A percentile compares a stretch with the other conserved stretches of the same genome.
Conservation (phyloP, 192 early-diverging fungal species). For the Chytriomyces hyalinus region DNA sequence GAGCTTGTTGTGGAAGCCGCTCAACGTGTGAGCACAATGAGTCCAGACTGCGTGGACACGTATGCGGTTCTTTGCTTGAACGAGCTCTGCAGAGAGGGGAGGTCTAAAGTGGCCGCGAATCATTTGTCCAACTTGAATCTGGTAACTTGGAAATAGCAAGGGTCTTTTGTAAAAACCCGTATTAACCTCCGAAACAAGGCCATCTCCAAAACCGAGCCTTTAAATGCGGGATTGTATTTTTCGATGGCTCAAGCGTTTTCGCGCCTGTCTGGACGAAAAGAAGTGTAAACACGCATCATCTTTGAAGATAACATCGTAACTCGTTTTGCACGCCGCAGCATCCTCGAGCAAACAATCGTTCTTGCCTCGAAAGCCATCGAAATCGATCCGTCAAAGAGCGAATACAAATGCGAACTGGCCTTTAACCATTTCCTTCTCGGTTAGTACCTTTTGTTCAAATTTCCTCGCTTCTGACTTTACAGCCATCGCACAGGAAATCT, state of each 20-base stretch:
- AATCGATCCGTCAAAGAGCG: conserved; percentile 39
- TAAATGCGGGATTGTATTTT: conserved; percentile 43
- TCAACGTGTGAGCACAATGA: conserved; percentile 41
- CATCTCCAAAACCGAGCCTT: conserved; percentile 46
- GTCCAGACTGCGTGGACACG: conserved; percentile 54
- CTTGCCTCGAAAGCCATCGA: conserved; percentile 43
- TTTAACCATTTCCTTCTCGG: conserved; percentile 45
- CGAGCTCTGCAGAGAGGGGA: conserved; percentile 51
- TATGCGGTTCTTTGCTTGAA: conserved; percentile 40
- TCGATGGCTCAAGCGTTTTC: conserved; percentile 43
- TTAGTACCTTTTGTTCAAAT: neutral
- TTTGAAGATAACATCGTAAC: neutral
- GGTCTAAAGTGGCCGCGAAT: conserved; percentile 36
- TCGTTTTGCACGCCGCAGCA: conserved; percentile 25
- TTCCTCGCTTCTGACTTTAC: neutral
- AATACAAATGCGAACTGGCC: conserved; percentile 49
- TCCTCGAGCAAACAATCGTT: conserved; percentile 44
- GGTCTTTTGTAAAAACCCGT: neutral
- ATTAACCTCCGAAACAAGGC: conserved; percentile 23
- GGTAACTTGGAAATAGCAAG: conserved; percentile 12
- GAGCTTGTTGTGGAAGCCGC: conserved; percentile 56
- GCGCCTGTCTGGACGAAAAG: conserved; percentile 38
- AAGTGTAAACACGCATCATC: conserved; percentile 25
- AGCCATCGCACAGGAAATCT: conserved; percentile 15
- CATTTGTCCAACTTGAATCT: conserved; percentile 45